Evolutionary conservation across 2,329 filamentous ascomycete genomes (phyloP).

Genomic region (Nothophoma quercina): DNA sequence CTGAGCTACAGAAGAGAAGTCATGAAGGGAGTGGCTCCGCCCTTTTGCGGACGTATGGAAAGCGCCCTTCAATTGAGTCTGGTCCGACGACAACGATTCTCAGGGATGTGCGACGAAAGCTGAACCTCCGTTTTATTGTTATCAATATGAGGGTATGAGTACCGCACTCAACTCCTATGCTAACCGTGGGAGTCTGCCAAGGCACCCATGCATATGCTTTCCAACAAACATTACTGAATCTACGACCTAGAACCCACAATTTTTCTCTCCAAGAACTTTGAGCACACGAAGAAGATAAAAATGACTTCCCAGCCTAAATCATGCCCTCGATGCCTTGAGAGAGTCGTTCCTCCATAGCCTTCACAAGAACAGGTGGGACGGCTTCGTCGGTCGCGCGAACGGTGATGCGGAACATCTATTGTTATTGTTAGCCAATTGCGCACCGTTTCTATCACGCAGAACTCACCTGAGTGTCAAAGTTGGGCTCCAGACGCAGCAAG

Average conservation of each 20-base stretch:
- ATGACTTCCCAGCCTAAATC: slow-evolving; percentile 19
- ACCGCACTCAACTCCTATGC: slow-evolving; percentile 6
- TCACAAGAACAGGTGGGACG: slow-evolving; percentile 80
- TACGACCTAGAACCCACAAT: slow-evolving; percentile 5
- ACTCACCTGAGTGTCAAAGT: slow-evolving; percentile 87
- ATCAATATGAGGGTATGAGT: slow-evolving; percentile 1
- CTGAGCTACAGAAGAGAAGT: slow-evolving; percentile 11
- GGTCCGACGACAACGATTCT: background rate
- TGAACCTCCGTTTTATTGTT: background rate
- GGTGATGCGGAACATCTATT: slow-evolving; percentile 94
- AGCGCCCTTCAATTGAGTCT: background rate
- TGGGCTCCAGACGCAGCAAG: slow-evolving; percentile 90
- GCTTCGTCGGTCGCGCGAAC: slow-evolving; percentile 92
- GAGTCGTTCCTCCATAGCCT: slow-evolving; percentile 86
- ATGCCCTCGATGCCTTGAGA: slow-evolving; percentile 59
- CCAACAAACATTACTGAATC: slow-evolving; percentile 26
- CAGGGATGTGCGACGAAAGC: background rate
- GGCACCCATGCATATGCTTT: slow-evolving; percentile 14
- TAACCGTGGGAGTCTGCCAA: slow-evolving; percentile 3
- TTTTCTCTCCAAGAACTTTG: background rate
- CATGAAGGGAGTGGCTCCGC: slow-evolving; percentile 6
- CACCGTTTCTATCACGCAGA: background rate
- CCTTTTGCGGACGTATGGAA: slow-evolving; percentile 8
- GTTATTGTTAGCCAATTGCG: slow-evolving; percentile 23
- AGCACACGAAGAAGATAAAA: slow-evolving; percentile 9